Evolutionary conservation across 2,329 filamentous ascomycete genomes (phyloP).

Genomic region (Thelonectria rubi): DNA sequence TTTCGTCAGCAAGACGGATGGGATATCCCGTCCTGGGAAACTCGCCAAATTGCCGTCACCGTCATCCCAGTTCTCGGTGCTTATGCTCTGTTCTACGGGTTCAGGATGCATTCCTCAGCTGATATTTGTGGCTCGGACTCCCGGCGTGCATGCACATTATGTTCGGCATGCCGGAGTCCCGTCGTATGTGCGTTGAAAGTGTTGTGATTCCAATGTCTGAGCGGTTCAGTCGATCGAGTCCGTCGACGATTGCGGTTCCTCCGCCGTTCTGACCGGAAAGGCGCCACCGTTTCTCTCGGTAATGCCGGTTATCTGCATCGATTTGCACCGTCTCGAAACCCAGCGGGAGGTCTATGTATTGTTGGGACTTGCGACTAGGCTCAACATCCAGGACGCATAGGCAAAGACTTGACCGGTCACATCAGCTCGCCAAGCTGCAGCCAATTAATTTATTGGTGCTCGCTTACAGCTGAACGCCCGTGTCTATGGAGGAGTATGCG

Average conservation of each 20-base stretch:
- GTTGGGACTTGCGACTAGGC: neutral
- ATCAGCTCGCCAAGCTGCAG: constrained; percentile 3
- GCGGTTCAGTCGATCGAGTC: constrained; percentile 3
- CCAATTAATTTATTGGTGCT: constrained; percentile 5
- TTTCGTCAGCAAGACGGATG: constrained; percentile 22
- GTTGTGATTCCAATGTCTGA: constrained; percentile 2
- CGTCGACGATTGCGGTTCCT: constrained; percentile 12
- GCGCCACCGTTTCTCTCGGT: neutral
- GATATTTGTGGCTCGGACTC: constrained; percentile 11
- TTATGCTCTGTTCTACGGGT: constrained; percentile 24
- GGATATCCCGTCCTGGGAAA: constrained; percentile 20
- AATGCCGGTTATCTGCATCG: neutral
- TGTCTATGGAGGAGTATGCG: neutral
- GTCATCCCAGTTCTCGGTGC: constrained; percentile 9
- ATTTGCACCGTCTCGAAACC: neutral
- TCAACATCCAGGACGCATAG: neutral
- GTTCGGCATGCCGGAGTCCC: constrained; percentile 8
- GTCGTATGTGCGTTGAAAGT: constrained; percentile 5
- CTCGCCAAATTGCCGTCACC: constrained; percentile 32
- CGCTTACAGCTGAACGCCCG: neutral
- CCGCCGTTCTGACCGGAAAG: constrained; percentile 11
- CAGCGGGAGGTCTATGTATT: neutral
- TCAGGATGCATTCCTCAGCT: constrained; percentile 22
- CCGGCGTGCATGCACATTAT: constrained; percentile 15
- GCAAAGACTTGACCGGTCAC: neutral